Evolutionary conservation across 2,329 filamentous ascomycete genomes (phyloP), one percentile per base, ranked within the genome.

Genomic region (Eurotiales sp.): DNA sequence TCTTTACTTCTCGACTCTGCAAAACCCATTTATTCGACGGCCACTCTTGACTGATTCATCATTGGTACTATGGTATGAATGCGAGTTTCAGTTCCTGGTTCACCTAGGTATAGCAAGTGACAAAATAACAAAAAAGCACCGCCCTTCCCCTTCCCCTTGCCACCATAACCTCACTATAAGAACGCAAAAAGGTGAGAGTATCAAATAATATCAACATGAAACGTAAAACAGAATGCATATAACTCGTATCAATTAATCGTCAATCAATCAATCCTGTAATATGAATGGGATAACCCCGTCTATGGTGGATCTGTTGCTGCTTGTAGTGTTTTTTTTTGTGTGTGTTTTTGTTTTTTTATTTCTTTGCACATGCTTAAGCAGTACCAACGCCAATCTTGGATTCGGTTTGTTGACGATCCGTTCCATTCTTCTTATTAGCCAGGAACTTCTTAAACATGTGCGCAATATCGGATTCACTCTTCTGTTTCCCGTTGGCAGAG

Each of bases 401-500:
- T 37, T 59, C 61, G 46, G 60, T 59, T 46, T 51, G 59, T 65
- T 60, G 64, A 58, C 55, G 55, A n/a, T 56, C 62, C 54, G 32
- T 47, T 47, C 62, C 62, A 36, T 60, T 36, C 53, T 66, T 64
- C 50, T 67, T 67, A 50, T 63, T 67, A 29, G 67, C 67, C 23
- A 71, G 54, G 58, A 69, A 71, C 52, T 62, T 67, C 60, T 71
- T 66, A 60, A 71, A 71, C 68, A 71, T 71, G 41, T 66, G 59
- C 4, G 66, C 67, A 53, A 71, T 70, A 45, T 69, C 64, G 53
- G 59, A 63, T 51, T 85, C 86, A 4, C 67, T 66, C 39, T 63
- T 59, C 57, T 65, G 61, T 12, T 37, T 51, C 19, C 59, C 60
- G 50, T 70, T 64, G 19, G 41, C 21, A 8, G 44, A 43, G 11